Evolutionary conservation across 2,329 filamentous ascomycete genomes (phyloP), one percentile per base, ranked within the genome.

Genomic region (Penicillium sclerotigenum): DNA sequence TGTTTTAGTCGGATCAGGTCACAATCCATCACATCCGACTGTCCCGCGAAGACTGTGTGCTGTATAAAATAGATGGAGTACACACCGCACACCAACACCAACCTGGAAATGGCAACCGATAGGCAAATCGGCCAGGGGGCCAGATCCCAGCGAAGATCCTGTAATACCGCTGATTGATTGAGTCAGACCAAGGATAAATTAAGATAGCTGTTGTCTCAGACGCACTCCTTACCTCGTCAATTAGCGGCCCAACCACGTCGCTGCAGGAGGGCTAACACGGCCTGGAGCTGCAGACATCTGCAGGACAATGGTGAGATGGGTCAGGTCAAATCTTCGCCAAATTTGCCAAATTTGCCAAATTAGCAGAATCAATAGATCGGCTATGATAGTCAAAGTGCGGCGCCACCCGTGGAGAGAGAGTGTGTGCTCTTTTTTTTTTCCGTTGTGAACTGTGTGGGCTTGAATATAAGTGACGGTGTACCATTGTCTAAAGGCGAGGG

Each of bases 221-320:
- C 51, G 59, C 47, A 54, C 60, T 59, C 59, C 60, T 63, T 64
- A 38, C 47, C 18, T 49, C 22, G 40, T 57, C 52, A 60, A 59
- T 59, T 58, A 54, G 34, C 43, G 53, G 53, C 53, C 62, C 59
- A 58, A 60, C 57, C 50, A 54, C 47, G 47, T 56, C 51, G 45
- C 41, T 40, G 52, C 51, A 60, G 26, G 40, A 29, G 42, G 38
- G 26, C 31, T n/a, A 41, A 38, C 22, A 41, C 20, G 22, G 43
- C 33, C 50, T 51, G 33, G 49, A 38, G 37, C 49, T 47, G 48
- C 29, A 40, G 49, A 28, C 22, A 24, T 29, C 13, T 59, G 38
- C 47, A 31, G 24, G 41, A 46, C 40, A 54, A 43, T 37, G 24
- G 42, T 20, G 24, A 24, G 26, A 29, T 48, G 22, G 24, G 49